Evolutionary conservation across 2,329 filamentous ascomycete species (phyloP).

Genomic region (Tympanopsis confertula): DNA sequence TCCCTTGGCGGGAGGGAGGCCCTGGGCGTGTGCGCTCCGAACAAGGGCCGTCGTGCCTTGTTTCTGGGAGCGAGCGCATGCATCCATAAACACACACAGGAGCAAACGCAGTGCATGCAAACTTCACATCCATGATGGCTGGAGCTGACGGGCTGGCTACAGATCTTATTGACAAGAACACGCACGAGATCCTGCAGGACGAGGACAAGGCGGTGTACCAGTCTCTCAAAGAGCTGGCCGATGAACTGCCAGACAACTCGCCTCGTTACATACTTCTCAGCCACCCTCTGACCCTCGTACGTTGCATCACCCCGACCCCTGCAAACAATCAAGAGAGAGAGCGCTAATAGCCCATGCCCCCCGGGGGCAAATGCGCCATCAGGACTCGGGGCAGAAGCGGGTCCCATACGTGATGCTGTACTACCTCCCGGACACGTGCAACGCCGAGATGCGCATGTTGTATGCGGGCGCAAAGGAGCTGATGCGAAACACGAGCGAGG

Average conservation of each 20-base stretch:
- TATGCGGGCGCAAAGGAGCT: slow-evolving; percentile 94
- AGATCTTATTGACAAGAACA: slow-evolving; percentile 87
- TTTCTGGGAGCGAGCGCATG: background rate
- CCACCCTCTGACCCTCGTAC: slow-evolving; percentile 77
- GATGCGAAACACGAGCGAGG: slow-evolving; percentile 86
- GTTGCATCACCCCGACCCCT: slow-evolving; percentile 10
- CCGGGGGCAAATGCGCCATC: slow-evolving; percentile 2
- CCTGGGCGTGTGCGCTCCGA: background rate
- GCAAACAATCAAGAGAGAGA: background rate
- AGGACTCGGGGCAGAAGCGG: slow-evolving; percentile 72
- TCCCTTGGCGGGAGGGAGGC: slow-evolving; percentile 1
- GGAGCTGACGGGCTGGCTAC: slow-evolving; percentile 10
- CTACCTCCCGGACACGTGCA: slow-evolving; percentile 87
- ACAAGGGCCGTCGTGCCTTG: background rate
- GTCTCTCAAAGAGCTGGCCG: slow-evolving; percentile 67
- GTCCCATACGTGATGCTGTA: slow-evolving; percentile 92
- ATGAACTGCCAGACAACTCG: slow-evolving; percentile 84
- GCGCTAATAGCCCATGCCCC: background rate
- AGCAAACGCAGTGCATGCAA: too few relatives aligned
- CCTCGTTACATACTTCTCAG: slow-evolving; percentile 83
- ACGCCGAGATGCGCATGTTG: slow-evolving; percentile 76
- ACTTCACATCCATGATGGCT: too few relatives aligned
- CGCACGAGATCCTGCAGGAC: slow-evolving; percentile 76
- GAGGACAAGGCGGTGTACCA: slow-evolving; percentile 69
- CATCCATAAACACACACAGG: too few relatives aligned